These are phyloP conservation scores for Moringa oleifera DNA, from an alignment of 345 rosid genomes.

Conservation along the genomic window DNA sequence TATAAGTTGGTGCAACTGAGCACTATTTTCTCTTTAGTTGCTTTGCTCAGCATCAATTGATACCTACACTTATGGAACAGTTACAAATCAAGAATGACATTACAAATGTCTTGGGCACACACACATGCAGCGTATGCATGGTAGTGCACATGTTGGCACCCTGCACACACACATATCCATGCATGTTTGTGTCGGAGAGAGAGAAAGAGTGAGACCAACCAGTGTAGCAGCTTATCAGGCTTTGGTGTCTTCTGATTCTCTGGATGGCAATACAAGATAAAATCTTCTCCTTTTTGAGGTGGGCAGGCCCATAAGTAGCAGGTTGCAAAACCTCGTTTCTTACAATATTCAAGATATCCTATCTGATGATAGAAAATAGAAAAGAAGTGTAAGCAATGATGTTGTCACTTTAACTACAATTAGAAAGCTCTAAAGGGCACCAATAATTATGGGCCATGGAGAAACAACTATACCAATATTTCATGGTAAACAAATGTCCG, in stretches of 20 bases:
- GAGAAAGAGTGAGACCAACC: conserved; percentile 20
- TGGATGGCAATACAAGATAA: conserved; percentile 85
- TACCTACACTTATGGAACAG: conserved; percentile 34
- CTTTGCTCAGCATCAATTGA: conserved; percentile 34
- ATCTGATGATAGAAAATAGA: conserved; percentile 31
- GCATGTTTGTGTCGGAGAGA: neutral
- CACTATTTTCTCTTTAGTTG: conserved; percentile 26
- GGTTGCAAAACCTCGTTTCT: conserved; percentile 77
- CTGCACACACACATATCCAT: neutral
- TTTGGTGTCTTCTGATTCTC: conserved; percentile 84
- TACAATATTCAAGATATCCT: conserved; percentile 92
- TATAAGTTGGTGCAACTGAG: conserved; percentile 35
- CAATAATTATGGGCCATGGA: too few species aligned
- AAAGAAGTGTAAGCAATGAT: neutral
- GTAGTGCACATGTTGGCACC: neutral
- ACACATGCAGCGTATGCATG: neutral
- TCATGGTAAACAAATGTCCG: conserved; percentile 92
- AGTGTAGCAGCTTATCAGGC: conserved; percentile 66
- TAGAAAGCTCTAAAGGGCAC: neutral
- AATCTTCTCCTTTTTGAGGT: conserved; percentile 82
- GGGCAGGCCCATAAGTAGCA: conserved; percentile 96
- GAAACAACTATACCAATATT: conserved; percentile 46
- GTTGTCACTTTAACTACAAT: neutral
- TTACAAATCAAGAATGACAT: conserved; percentile 12
- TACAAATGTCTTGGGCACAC: too few species aligned